phyloP scores from a whole-genome alignment of 371 early-diverging fungal genomes.

The Circinella umbellata region DNA sequence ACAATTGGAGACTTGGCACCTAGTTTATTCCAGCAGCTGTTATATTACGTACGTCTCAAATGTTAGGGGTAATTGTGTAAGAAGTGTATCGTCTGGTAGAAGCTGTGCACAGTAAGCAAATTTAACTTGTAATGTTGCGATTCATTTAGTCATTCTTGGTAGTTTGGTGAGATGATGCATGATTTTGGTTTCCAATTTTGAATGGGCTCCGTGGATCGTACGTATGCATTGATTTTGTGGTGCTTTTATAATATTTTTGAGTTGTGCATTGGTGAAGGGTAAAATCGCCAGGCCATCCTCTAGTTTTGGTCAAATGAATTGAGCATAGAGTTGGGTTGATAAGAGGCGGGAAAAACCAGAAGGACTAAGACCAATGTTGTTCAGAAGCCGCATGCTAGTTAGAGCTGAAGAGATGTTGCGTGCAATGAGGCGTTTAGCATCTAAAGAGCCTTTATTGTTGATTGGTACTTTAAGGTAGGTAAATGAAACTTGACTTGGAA shows the following conservation, averaged over 20 bases:
- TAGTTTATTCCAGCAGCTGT: neutral
- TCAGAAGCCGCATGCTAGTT: conserved; percentile 12
- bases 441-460: conserved; percentile 1
- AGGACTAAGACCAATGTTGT: conserved; percentile 11
- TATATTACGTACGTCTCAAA: neutral
- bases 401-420: neutral
- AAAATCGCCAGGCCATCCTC: conserved; percentile 18
- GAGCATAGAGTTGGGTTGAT: conserved; percentile 1
- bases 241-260: neutral
- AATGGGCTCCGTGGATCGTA: conserved; percentile 20
- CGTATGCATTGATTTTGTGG: conserved; percentile 25
- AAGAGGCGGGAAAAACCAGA: conserved; percentile 16
- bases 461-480: conserved; percentile 15
- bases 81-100: conserved; percentile 18
- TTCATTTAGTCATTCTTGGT: neutral
- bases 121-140: conserved; percentile 1
- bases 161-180: conserved; percentile 17
- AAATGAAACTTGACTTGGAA: neutral
- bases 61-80: neutral
- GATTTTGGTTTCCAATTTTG: conserved; percentile 16
- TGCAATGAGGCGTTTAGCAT: neutral
- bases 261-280: neutral
- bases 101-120: conserved; percentile 4
- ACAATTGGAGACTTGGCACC: no score
- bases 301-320: conserved; percentile 11